phyloP scores from a whole-genome alignment of 2,329 filamentous ascomycete species.

The Clarireedia monteithiana region DNA sequence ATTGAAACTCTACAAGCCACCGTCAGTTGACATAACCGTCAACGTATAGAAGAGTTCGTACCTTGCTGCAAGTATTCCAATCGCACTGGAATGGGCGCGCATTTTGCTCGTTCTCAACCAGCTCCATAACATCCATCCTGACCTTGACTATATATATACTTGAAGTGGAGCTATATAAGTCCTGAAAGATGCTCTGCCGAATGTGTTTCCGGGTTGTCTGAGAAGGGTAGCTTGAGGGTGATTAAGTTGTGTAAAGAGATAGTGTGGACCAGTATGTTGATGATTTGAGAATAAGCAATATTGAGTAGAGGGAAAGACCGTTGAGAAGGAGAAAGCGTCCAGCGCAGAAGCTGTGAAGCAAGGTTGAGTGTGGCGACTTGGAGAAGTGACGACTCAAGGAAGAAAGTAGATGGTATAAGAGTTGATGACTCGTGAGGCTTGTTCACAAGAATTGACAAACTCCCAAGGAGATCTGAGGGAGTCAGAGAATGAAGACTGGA shows the following conservation, averaged over 20 bases:
- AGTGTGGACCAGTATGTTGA: not conserved
- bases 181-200: not conserved
- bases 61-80: constrained; percentile 55
- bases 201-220: no score
- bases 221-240: not conserved
- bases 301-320: not conserved
- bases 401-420: constrained; percentile 2
- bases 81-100: constrained; percentile 57
- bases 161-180: not conserved
- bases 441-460: not conserved
- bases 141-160: not conserved
- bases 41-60: constrained; percentile 28
- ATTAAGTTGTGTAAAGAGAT: not conserved
- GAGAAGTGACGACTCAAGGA: constrained; percentile 1
- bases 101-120: constrained; percentile 56
- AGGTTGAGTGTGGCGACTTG: constrained; percentile 6
- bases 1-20: constrained; percentile 53
- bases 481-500: constrained; percentile 20
- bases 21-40: constrained; percentile 6
- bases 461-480: constrained; percentile 17
- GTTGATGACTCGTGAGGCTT: not conserved
- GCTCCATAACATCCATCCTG: constrained; percentile 55
- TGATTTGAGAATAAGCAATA: constrained; percentile 10
- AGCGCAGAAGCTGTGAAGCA: constrained; percentile 19
- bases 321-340: constrained; percentile 16